Evolutionary conservation across 257 asterid species (phyloP), one percentile per base, ranked within the genome.

Genomic region (Salvia rosmarinus): DNA sequence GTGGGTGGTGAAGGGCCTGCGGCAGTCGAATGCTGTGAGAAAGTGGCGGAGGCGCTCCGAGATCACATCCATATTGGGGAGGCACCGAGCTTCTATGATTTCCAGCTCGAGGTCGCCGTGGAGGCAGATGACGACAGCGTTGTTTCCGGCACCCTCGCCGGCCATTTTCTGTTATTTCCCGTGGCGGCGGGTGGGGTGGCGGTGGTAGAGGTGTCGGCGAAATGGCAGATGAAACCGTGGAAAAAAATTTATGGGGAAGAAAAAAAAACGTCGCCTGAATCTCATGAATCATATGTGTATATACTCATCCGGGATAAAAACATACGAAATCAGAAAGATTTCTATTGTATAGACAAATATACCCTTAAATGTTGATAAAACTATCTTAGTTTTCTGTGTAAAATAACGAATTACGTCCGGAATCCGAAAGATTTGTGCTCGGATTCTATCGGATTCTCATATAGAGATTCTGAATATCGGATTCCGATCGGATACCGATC

Each of bases 81-180:
- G 82, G 10, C 77, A 60, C 25, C 97, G 94, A 8, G 96, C 99
- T 68, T 94, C 96, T 20, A 88, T 61, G 61, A 94, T 85, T 37
- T 78, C 81, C 20, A 94, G 85, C 80, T 94, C 99, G 28, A 94
- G 87, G 74, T 91, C 96, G 9, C 99, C 99, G 40, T 94, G 99
- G 37, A 94, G 95, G 71, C 82, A 82, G 0, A 77, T 71, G 5
- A 43, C 21, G 13, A 32, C n/a, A 25, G 30, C 30, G 13, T 47
- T 11, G 32, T 54, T 57, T 6, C 68, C 67, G 2, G 60, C 20
- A 56, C 71, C 34, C 7, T 77, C 82, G 64, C 75, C 85, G 75
- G 84, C 80, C 96, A 90, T 90, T 14, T 34, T 25, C 20, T 3
- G 2, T 8, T 50, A 0, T n/a, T 6, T 47, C 30, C 30, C 49